phyloP scores from a whole-genome alignment of 805 yeast species.

The Sungouiella blattae region DNA sequence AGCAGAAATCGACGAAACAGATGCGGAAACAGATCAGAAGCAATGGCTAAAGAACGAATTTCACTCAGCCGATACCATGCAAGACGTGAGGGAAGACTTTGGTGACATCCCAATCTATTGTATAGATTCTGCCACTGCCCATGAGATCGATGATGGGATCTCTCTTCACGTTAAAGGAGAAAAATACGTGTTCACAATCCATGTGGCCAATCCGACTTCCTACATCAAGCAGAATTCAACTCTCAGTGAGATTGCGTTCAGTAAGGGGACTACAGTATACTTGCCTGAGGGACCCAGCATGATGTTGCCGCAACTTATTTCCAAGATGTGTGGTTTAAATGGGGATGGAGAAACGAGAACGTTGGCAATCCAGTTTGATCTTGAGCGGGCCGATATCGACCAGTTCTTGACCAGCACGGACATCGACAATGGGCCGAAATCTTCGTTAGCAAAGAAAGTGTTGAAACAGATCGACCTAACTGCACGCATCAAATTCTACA shows the following conservation, averaged over 20 bases:
- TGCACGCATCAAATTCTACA: constrained; percentile 21
- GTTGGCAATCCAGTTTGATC: constrained; percentile 31
- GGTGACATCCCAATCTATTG: constrained; percentile 61
- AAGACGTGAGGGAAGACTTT: constrained; percentile 35
- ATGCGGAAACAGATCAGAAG: not conserved
- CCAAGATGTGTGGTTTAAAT: constrained; percentile 46
- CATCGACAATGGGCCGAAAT: not conserved
- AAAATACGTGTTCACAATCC: constrained; percentile 52
- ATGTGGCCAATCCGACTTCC: constrained; percentile 86
- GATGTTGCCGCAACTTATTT: constrained; percentile 65
- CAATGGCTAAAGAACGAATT: constrained; percentile 12
- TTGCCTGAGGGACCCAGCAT: constrained; percentile 62
- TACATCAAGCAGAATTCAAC: constrained; percentile 41
- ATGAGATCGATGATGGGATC: constrained; percentile 93
- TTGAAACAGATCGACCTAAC: constrained; percentile 15
- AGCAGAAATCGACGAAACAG: not conserved
- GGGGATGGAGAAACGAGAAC: constrained; percentile 47
- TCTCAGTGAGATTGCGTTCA: constrained; percentile 54
- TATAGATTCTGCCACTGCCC: constrained; percentile 76
- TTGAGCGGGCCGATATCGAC: constrained; percentile 19
- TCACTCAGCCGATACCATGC: constrained; percentile 27
- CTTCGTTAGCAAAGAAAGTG: constrained; percentile 7
- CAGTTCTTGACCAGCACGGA: not conserved
- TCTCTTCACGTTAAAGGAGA: constrained; percentile 44
- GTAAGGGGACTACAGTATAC: constrained; percentile 64